Evolutionary conservation across 2,329 filamentous ascomycete species (phyloP).

Genomic region (Beauveria australis): DNA sequence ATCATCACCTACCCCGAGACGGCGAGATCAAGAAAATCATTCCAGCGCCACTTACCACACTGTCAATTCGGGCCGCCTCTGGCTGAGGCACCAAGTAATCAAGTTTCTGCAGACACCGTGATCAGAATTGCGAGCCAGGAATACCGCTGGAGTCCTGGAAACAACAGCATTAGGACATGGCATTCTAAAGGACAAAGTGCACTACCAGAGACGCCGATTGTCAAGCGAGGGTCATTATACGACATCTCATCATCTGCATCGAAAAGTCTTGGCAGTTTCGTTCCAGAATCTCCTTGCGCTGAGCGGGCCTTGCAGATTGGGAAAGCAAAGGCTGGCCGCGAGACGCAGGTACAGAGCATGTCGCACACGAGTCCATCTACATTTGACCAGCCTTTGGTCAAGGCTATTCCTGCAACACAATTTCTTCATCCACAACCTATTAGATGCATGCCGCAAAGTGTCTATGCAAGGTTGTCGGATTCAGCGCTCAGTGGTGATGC

Average conservation of each 20-base stretch:
- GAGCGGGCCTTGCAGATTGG: not conserved
- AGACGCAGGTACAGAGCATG: not conserved
- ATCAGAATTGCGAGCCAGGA: slow-evolving; percentile 10
- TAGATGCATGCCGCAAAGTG: not conserved
- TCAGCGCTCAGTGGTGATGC: not conserved
- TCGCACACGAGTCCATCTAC: slow-evolving; percentile 1
- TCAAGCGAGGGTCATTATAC: not conserved
- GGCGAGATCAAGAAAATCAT: not conserved
- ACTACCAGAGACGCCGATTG: not conserved
- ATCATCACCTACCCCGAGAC: slow-evolving; percentile 15
- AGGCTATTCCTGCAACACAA: not conserved
- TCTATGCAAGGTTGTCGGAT: not conserved
- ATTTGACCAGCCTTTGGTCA: not conserved
- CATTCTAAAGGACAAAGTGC: not conserved
- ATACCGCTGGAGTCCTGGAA: slow-evolving; percentile 10
- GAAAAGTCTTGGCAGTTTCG: not conserved
- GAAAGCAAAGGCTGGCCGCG: not conserved
- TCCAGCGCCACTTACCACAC: not conserved
- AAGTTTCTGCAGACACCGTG: not conserved
- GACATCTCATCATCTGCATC: slow-evolving; percentile 4
- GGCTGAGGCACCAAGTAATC: not conserved
- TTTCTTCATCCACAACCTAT: slow-evolving; percentile 8
- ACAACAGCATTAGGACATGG: slow-evolving; percentile 2
- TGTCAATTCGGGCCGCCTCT: not conserved
- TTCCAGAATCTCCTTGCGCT: slow-evolving; percentile 6